Conservation (phyloP, 1,284 basidiomycete genomes). For the Boletus calvinii region DNA sequence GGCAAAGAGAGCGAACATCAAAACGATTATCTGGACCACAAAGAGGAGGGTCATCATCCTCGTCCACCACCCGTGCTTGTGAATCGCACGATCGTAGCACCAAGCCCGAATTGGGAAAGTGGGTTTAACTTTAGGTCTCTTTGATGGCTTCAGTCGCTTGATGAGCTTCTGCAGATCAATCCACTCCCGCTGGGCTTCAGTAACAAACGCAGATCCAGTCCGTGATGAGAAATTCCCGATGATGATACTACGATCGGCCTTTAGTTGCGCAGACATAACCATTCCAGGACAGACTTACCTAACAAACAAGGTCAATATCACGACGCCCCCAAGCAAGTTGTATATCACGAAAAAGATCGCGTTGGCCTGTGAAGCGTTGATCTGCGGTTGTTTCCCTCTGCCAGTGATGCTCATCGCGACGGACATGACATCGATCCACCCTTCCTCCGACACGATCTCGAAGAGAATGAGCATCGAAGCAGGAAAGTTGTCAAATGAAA, state of each 20-base stretch:
- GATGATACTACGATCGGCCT: slow-evolving; percentile 67
- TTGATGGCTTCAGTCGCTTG: slow-evolving; percentile 84
- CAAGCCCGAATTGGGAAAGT: slow-evolving; percentile 64
- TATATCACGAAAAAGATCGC: slow-evolving; percentile 94
- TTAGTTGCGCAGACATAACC: not conserved
- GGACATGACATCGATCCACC: slow-evolving; percentile 93
- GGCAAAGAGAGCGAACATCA: slow-evolving; percentile 63
- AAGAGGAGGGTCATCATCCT: slow-evolving; percentile 82
- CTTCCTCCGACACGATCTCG: slow-evolving; percentile 95
- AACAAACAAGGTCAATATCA: slow-evolving; percentile 87
- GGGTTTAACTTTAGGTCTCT: slow-evolving; percentile 67
- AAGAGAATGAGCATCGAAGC: slow-evolving; percentile 90
- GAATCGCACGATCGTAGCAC: slow-evolving; percentile 91
- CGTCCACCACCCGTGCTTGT: slow-evolving; percentile 95
- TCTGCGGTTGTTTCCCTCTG: slow-evolving; percentile 63
- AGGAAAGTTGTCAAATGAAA: slow-evolving; percentile 91
- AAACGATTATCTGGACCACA: slow-evolving; percentile 78
- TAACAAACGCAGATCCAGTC: slow-evolving; percentile 83
- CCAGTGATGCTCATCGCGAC: slow-evolving; percentile 83
- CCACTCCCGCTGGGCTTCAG: slow-evolving; percentile 93
- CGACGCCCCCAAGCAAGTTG: slow-evolving; percentile 89
- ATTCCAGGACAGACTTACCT: slow-evolving; percentile 49
- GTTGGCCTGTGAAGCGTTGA: slow-evolving; percentile 75
- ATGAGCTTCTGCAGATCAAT: slow-evolving; percentile 91
- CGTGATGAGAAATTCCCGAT: slow-evolving; percentile 91